These are phyloP conservation scores for Cercis canadensis DNA, from an alignment of 306 rosid genomes.

Conservation along the genomic window DNA sequence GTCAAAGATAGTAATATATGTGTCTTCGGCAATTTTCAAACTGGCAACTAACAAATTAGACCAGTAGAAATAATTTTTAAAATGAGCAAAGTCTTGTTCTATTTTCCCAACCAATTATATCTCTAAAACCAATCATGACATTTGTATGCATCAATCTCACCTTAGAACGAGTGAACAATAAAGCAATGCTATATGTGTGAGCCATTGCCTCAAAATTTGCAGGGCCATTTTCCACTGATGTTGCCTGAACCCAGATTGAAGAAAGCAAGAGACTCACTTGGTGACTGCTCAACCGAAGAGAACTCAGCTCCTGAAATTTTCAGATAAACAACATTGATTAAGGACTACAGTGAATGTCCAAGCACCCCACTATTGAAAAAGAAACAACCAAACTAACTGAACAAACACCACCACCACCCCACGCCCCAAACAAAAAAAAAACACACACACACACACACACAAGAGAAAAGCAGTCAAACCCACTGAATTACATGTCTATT, in stretches of 20 bases:
- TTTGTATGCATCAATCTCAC: slow-evolving; percentile 52
- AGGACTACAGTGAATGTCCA: slow-evolving; percentile 24
- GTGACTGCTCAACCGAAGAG: slow-evolving; percentile 88
- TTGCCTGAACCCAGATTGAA: slow-evolving; percentile 97
- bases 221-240: slow-evolving; percentile 69
- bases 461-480: not conserved
- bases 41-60: not conserved
- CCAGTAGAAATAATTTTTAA: not conserved
- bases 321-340: slow-evolving; percentile 28
- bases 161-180: slow-evolving; percentile 82
- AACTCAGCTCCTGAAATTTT: slow-evolving; percentile 71
- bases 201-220: slow-evolving; percentile 95
- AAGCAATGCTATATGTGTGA: slow-evolving; percentile 72
- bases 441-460: no score
- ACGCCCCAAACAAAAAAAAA: not conserved
- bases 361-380: slow-evolving; percentile 1
- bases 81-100: slow-evolving; percentile 9
- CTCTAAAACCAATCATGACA: slow-evolving; percentile 27
- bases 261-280: slow-evolving; percentile 95
- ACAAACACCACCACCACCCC: not conserved
- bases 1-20: slow-evolving; percentile 15
- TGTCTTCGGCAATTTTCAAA: not conserved
- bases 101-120: slow-evolving; percentile 22
- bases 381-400: slow-evolving; percentile 12
- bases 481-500: slow-evolving; percentile 2